Base-by-base conservation (phyloP, 371 early-diverging fungal species). In the Blakeslea trispora region DNA sequence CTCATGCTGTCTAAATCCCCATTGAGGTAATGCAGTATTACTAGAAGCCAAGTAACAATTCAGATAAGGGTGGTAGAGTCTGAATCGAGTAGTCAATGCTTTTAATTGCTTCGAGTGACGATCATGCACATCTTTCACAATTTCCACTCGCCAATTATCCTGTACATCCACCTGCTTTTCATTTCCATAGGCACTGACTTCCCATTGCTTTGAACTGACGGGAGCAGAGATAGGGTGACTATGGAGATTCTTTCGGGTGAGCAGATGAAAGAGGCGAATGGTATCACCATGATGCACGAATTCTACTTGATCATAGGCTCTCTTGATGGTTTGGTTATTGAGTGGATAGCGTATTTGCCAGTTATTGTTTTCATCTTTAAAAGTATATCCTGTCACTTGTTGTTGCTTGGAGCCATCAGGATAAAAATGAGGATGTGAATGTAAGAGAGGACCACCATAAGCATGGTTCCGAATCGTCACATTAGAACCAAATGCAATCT, bases 1-100 rank as follows among this genome's bases (percentile, higher is more conserved):
- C 62, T 99, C 99, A 11, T 87, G 80, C 72, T 99, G 99, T 55
- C 87, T 87, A 81, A 93, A 97, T 4, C 99, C 99, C 99, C 99
- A 99, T 57, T 92, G 85, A 7, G 99, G 99, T 45, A 98, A 82
- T 17, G 81, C 82, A 11, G 82, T 84, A 40, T 84, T 85, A 28
- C 86, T 79, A 3, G 91, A 82, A 11, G 81, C 72, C 47, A 99
- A 72, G 37, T 91, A 83, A 63, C 98, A 98, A 14, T 89, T 88
- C 32, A 87, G 69, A 17, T 68, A 57, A 1, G 71, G 70, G 70
- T 99, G 95, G 22, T 89, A 83, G 40, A 99, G 73, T 19, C 92
- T 85, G 70, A 99, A 93, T 9, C 80, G 85, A 0, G 99, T 96
- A 0, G 94, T 85, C 17, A 99, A 72, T 0, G 97, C 80, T 47